These are phyloP conservation scores for Lentinula lateritia DNA, from an alignment of 768 basidiomycete species.

Conservation along the genomic window DNA sequence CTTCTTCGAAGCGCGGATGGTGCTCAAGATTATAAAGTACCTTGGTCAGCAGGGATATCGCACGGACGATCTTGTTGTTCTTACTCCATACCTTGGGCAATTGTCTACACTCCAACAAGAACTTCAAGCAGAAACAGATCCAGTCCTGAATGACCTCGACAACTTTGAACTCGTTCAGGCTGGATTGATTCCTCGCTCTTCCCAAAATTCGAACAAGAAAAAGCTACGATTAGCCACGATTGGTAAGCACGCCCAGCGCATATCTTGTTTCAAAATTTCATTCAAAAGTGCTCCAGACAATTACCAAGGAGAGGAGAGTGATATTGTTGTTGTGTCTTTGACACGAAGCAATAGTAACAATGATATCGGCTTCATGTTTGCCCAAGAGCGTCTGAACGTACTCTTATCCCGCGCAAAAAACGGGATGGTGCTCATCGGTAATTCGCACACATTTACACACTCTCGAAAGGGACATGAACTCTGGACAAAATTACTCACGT, in stretches of 20 bases:
- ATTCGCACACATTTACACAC: slow-evolving; percentile 49
- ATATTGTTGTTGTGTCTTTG: slow-evolving; percentile 58
- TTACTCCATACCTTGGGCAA: slow-evolving; percentile 71
- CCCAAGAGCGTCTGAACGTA: slow-evolving; percentile 67
- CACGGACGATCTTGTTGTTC: slow-evolving; percentile 52
- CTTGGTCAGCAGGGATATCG: slow-evolving; percentile 65
- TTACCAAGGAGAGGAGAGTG: slow-evolving; percentile 72
- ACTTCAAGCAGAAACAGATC: slow-evolving; percentile 45
- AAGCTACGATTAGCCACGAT: slow-evolving; percentile 59
- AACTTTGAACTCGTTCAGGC: slow-evolving; percentile 51
- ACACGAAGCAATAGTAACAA: slow-evolving; percentile 51
- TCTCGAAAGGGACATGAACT: slow-evolving; percentile 45
- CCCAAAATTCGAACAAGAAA: slow-evolving; percentile 35
- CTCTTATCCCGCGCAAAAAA: slow-evolving; percentile 64
- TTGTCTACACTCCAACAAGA: slow-evolving; percentile 42
- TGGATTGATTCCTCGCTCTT: slow-evolving; percentile 39
- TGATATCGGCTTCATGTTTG: slow-evolving; percentile 69
- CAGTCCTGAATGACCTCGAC: slow-evolving; percentile 60
- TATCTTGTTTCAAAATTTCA: slow-evolving; percentile 20
- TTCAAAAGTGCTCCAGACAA: slow-evolving; percentile 45
- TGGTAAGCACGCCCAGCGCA: slow-evolving; percentile 31
- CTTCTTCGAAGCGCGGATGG: slow-evolving; percentile 53
- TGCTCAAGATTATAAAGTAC: slow-evolving; percentile 60
- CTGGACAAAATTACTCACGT: slow-evolving; percentile 45
- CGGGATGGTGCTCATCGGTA: slow-evolving; percentile 62